Base-by-base conservation (phyloP, 371 early-diverging fungal genomes). In the Massospora cicadina region DNA sequence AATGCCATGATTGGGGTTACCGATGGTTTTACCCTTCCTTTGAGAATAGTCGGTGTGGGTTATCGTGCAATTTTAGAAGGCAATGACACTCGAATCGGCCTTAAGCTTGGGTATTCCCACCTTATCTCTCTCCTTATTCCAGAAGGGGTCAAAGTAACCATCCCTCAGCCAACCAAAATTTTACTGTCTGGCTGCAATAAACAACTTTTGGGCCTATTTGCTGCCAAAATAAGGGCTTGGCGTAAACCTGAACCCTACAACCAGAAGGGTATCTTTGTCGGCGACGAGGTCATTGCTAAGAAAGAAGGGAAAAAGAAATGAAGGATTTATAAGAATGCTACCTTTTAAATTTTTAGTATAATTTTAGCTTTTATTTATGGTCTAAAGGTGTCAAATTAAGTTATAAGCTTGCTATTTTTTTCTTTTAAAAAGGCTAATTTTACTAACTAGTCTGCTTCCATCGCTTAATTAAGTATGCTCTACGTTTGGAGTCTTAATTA, bases 211-310 rank as follows among this genome's bases (percentile, higher is more conserved):
- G 88, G 84, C 61, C 85, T 87, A 73, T 91, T 95, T 71, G 98
- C 98, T 5, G 91, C 95, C 62, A 84, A 83, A 69, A 87, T 98
- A 66, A 81, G 94, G 65, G 80, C 82, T 66, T 88, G 88, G 86
- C 81, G 91, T 76, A 83, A 81, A 71, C 98, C 98, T 28, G 98
- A 98, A 79, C 97, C 98, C 60, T 98, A 96, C 71, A 98, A 98
- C 73, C 93, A 91, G 72, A 98, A 98, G 84, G 98, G 98, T 68
- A 90, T 96, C 65, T 98, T 95, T 75, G 87, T 98, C 58, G 87
- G 89, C 56, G 94, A 93, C 69, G 95, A 98, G 78, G 94, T 94
- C 2, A 95, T 96, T 72, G 87, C 84, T 72, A 91, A 93, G 84
- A 96, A 95, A 87, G 88, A 85, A 61, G 87, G 86, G 71, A 93